Evolutionary conservation across 1,139 yeast species (phyloP).

Genomic region (Torulaspora pretoriensis): DNA sequence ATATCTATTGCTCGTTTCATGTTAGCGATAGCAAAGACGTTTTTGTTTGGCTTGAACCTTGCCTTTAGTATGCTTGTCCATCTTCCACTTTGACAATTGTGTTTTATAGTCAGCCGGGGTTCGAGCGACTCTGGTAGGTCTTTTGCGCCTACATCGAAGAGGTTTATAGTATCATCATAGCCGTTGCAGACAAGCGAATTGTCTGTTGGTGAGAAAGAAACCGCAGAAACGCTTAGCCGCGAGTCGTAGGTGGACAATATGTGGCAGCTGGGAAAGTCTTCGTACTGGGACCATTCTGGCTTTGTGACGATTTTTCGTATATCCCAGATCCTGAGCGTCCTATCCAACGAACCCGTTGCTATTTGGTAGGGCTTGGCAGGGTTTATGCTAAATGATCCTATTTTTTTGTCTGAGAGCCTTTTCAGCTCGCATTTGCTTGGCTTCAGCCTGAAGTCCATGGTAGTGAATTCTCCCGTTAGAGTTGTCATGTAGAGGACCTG

Average conservation of each 20-base stretch:
- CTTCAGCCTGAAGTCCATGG: slow-evolving; percentile 57
- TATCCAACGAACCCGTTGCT: slow-evolving; percentile 84
- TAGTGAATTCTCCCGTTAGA: slow-evolving; percentile 69
- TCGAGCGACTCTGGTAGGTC: slow-evolving; percentile 36
- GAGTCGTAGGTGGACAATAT: slow-evolving; percentile 58
- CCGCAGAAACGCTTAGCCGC: slow-evolving; percentile 74
- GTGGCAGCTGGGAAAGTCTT: slow-evolving; percentile 39
- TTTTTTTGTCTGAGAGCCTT: slow-evolving; percentile 80
- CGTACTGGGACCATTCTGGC: slow-evolving; percentile 45
- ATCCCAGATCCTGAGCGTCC: slow-evolving; percentile 85
- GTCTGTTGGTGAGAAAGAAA: slow-evolving; percentile 77
- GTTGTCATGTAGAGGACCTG: slow-evolving; percentile 70
- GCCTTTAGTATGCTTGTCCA: slow-evolving; percentile 94
- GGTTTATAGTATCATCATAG: slow-evolving; percentile 74
- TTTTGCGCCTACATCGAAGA: slow-evolving; percentile 45
- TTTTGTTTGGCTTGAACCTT: slow-evolving; percentile 72
- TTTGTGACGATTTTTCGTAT: slow-evolving; percentile 50
- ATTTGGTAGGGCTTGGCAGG: slow-evolving; percentile 59
- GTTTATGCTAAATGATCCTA: slow-evolving; percentile 80
- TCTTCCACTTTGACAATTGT: slow-evolving; percentile 92
- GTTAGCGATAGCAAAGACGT: slow-evolving; percentile 85
- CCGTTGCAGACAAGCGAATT: slow-evolving; percentile 80
- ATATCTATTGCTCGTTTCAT: slow-evolving; percentile 87
- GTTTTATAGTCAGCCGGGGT: slow-evolving; percentile 63
- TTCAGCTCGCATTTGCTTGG: slow-evolving; percentile 36